Evolutionary conservation across 805 yeast genomes (phyloP).

Genomic region (Clavispora santaluciae): DNA sequence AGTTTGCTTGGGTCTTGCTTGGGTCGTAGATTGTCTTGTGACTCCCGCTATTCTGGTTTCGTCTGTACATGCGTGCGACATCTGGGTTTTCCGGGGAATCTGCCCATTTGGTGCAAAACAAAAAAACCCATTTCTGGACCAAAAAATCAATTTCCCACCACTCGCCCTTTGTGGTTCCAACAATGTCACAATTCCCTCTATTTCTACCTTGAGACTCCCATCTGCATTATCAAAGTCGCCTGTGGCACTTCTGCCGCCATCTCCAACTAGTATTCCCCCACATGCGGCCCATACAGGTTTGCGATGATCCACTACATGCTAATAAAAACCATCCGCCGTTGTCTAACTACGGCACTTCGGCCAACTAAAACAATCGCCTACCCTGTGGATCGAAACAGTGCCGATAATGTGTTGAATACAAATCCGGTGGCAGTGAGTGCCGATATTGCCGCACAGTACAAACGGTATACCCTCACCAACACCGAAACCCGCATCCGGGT

Average conservation of each 20-base stretch:
- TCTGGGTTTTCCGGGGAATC: no score
- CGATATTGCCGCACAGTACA: conserved; percentile 1
- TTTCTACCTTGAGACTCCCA: no score
- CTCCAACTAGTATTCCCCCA: no score
- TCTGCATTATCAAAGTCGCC: no score
- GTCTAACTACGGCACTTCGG: not conserved
- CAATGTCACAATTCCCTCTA: not conserved
- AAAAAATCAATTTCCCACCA: not conserved
- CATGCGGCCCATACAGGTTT: not conserved
- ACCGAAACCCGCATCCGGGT: conserved; percentile 8
- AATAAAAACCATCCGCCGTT: not conserved
- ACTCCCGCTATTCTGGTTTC: no score
- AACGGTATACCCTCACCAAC: conserved; percentile 3
- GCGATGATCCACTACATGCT: conserved; percentile 1
- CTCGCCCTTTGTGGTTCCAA: no score
- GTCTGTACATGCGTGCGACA: no score
- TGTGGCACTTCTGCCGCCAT: no score
- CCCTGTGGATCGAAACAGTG: not conserved
- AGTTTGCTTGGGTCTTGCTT: no score
- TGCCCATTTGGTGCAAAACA: not conserved
- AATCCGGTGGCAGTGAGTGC: conserved; percentile 1
- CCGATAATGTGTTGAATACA: conserved; percentile 6
- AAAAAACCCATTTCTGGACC: not conserved
- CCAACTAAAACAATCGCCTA: not conserved
- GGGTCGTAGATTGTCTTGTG: no score